These are phyloP conservation scores for Auricularia sp. DNA, from an alignment of 768 basidiomycete species.

Conservation along the genomic window DNA sequence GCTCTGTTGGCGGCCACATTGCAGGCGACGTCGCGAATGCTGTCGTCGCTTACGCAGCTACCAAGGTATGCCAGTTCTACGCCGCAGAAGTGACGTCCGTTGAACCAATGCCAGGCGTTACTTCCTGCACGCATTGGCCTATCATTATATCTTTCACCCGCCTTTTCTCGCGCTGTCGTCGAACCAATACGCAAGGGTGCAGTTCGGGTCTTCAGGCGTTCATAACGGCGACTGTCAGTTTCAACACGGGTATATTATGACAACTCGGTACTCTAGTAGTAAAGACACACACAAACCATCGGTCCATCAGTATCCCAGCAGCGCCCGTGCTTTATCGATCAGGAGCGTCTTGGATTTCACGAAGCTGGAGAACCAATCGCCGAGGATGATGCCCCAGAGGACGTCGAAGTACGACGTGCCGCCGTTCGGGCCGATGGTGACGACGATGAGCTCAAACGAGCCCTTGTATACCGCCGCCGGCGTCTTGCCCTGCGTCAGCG, in stretches of 20 bases:
- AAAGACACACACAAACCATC: too few species aligned
- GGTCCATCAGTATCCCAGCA: too few species aligned
- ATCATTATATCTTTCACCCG: slow-evolving; percentile 63
- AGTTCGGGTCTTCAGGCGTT: slow-evolving; percentile 1
- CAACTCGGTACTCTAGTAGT: too few species aligned
- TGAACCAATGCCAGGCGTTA: slow-evolving; percentile 40
- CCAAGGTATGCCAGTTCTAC: slow-evolving; percentile 43
- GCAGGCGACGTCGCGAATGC: slow-evolving; percentile 77
- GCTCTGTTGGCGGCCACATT: slow-evolving; percentile 28
- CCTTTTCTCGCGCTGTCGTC: slow-evolving; percentile 56
- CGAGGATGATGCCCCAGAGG: slow-evolving; percentile 35
- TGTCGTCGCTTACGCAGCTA: slow-evolving; percentile 68
- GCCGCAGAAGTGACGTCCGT: neutral
- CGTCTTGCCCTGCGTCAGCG: slow-evolving; percentile 28
- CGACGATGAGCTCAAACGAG: slow-evolving; percentile 39
- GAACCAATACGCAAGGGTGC: slow-evolving; percentile 40
- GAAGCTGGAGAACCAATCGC: slow-evolving; percentile 30
- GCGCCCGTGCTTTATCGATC: too few species aligned
- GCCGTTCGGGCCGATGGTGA: slow-evolving; percentile 42
- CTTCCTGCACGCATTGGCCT: slow-evolving; percentile 62
- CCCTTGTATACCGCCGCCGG: slow-evolving; percentile 36
- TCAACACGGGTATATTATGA: too few species aligned
- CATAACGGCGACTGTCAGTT: neutral
- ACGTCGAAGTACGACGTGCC: slow-evolving; percentile 29
- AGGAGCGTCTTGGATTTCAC: slow-evolving; percentile 25